Base-by-base conservation (phyloP, 2,329 filamentous ascomycete species). In the Pleoardoris graminearum region DNA sequence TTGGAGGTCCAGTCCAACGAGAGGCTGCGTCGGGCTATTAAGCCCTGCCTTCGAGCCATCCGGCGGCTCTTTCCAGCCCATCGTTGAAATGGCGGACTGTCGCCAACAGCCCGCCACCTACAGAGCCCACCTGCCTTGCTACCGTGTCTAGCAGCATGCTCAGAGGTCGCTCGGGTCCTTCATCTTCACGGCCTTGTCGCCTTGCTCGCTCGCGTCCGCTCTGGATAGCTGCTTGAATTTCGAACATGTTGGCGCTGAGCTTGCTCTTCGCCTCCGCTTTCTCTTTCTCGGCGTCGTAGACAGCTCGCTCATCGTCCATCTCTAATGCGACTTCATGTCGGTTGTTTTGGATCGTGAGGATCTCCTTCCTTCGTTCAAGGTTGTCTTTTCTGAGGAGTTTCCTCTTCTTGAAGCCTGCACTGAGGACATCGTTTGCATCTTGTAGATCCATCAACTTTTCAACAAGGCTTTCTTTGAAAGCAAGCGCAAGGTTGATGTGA, bases 381-480 rank as follows among this genome's bases (percentile, higher is more conserved):
- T 78, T 61, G 74, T 76, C 55, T 69, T 76, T 65, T 74, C 77
- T 55, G 73, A 75, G 57, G 64, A 61, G 71, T 51, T 75, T 78
- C 39, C 79, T 60, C 50, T 78, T 76, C 44, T 75, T 70, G 22
- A 75, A 74, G 21, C 81, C 72, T 2, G 74, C 68, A 51, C 75
- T 77, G 39, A 80, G 76, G 48, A 78, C 77, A 53, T 82, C 78
- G 3, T 82, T 74, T 19, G 80, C 75, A 57, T 80, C 79, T 53
- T 79, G 81, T 23, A 83, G 66, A 37, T 79, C 76, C 39, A 82
- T 75, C 2, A 83, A 66, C 19, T 78, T 75, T 23, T 78, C 76
- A 16, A 77, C 76, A 16, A 83, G 66, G 44, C 79, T 77, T 7
- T 74, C 67, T 12, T 76, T 75, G 61, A 79, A 83, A 4, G 74